Evolutionary conservation across 2,329 filamentous ascomycete species (phyloP), one percentile per base, ranked within the genome.

Genomic region (Pseudocercospora cruenta): DNA sequence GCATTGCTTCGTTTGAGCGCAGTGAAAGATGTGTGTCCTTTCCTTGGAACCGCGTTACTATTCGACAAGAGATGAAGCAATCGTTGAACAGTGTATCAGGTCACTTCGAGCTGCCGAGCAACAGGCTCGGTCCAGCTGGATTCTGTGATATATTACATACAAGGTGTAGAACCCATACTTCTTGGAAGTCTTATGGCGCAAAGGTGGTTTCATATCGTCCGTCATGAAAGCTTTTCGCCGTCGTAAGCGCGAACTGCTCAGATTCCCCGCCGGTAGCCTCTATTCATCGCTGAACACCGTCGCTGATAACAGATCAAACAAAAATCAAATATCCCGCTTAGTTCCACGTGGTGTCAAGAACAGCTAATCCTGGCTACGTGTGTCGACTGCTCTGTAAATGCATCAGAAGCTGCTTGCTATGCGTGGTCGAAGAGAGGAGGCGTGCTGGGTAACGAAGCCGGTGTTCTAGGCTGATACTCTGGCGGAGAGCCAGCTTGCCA

Each of bases 391-490:
- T 58, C 28, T 24, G 31, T 19, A 36, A 36, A 58, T 59, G 57
- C 57, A 39, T 43, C 19, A n/a, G 33, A 24, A n/a, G 24, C 49
- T 43, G 43, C 49, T 22, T 21, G 24, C 58, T 60, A 60, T 60
- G 39, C 58, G 26, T 49, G 43, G 45, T 60, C 63, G 39, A 70
- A 63, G 36, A 86, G 80, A 72, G 84, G 84, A 51, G 90, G 90
- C 53, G 90, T 91, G 55, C 84, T 85, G 33, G 89, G 89, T 86
- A 92, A 89, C n/a, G 89, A 91, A 70, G 90, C 81, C 67, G 90
- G 90, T 61, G 90, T 92, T 51, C 86, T 86, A 16, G 74, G 74
- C 55, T 58, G 55, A 51, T 78, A 77, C 65, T 82, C 81, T 60
- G 79, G 74, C 33, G 81, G 80, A 58, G 80, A 82, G 61, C 74